Evolutionary conservation across 1,139 yeast species (phyloP), one percentile per base, ranked within the genome.

Genomic region (Torulaspora globosa): DNA sequence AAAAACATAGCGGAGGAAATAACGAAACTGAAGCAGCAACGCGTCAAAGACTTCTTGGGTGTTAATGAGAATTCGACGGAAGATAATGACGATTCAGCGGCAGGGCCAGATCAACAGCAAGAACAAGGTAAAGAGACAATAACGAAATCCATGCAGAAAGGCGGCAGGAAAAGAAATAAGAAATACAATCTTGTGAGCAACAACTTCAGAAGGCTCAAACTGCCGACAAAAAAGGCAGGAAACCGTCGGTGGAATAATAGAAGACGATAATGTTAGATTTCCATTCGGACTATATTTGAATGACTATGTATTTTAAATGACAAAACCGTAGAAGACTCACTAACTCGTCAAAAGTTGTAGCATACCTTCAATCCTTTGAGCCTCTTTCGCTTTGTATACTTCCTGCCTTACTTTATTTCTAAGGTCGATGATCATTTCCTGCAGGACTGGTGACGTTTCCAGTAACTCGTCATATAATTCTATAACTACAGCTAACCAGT

Each of bases 301-400:
- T 12, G 12, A 31, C 34, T 31, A 31, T 7, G 21, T 30, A 29
- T 8, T 12, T 12, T 26, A 15, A 27, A 26, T 16, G 10, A 15
- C 11, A 30, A 11, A 9, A 8, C 19, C 6, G n/a, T 26, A n/a
- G 3, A 26, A 31, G 10, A 30, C 5, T 16, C 29, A 32, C 49
- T 50, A 68, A 51, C 61, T 65, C n/a, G 75, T 79, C 57, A 90
- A 73, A 55, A 92, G 69, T 66, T 88, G 94, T 58, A 92, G 73
- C 97, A 92, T 92, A 50, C 98, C 98, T 58, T 85, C 88, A 41
- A 92, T 81, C 63, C 81, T 84, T 65, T 83, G 84, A 7, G 97
- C 96, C 63, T 90, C 96, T 62, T 81, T 80, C 39, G 96, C 87
- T 60, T 84, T 82, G 49, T 73, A 75, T 34, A 89, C 80, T 68